Evolutionary conservation across 352 stramenopile species (phyloP).

Genomic region (Globisporangium parvum): DNA sequence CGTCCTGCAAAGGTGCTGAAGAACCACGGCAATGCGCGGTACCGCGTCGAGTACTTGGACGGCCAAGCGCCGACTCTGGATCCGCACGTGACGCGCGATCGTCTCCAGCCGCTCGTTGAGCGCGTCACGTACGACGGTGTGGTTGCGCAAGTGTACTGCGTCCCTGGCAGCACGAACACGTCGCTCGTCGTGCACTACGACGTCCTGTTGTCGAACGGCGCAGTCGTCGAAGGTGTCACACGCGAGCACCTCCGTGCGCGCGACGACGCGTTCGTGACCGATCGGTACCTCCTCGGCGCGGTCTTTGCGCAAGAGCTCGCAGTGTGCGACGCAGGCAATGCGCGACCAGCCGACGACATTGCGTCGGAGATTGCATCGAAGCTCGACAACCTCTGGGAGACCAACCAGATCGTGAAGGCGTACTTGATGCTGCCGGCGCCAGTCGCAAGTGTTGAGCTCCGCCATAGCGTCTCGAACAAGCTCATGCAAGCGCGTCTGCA

Average conservation of each 20-base stretch:
- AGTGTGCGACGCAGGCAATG: constrained; percentile 14
- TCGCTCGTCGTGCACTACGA: constrained; percentile 15
- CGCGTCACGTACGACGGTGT: constrained; percentile 25
- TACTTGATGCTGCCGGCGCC: constrained; percentile 35
- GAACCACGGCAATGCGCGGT: constrained; percentile 39
- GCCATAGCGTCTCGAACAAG: constrained; percentile 35
- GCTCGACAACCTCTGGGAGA: constrained; percentile 33
- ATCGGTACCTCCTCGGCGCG: constrained; percentile 33
- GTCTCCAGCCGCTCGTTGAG: constrained; percentile 25
- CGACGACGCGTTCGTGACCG: constrained; percentile 33
- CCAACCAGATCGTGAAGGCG: constrained; percentile 40
- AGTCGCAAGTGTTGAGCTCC: constrained; percentile 28
- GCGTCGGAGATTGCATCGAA: constrained; percentile 11
- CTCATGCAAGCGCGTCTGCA: constrained; percentile 24
- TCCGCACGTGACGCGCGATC: constrained; percentile 25
- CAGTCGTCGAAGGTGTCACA: constrained; percentile 23
- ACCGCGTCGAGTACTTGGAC: constrained; percentile 49
- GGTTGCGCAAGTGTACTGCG: constrained; percentile 20
- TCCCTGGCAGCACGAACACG: neutral
- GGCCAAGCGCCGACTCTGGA: constrained; percentile 16
- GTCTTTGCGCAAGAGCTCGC: constrained; percentile 23
- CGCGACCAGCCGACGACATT: neutral
- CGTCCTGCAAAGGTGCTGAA: constrained; percentile 28
- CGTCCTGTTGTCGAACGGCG: constrained; percentile 33
- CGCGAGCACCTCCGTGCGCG: constrained; percentile 28